These are phyloP conservation scores for Austroboletus festivus DNA, from an alignment of 768 basidiomycete species.

Conservation along the genomic window DNA sequence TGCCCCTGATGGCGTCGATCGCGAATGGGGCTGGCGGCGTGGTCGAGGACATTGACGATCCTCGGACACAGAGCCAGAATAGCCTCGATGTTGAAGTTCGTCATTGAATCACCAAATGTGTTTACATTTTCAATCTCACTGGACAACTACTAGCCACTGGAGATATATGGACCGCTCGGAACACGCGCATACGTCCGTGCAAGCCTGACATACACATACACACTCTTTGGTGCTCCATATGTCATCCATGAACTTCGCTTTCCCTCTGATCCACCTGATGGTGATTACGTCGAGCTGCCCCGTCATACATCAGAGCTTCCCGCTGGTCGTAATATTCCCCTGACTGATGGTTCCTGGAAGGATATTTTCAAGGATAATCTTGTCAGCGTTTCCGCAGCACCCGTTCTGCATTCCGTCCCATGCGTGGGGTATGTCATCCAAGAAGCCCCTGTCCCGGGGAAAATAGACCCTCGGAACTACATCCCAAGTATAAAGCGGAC, in stretches of 20 bases:
- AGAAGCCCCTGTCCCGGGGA: slow-evolving; percentile 73
- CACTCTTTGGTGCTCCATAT: slow-evolving; percentile 61
- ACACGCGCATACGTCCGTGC: slow-evolving; percentile 77
- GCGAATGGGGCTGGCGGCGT: slow-evolving; percentile 74
- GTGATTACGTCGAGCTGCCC: slow-evolving; percentile 48
- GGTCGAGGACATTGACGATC: slow-evolving; percentile 56
- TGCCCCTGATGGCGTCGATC: slow-evolving; percentile 64
- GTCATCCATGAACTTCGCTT: slow-evolving; percentile 81
- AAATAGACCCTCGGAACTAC: slow-evolving; percentile 67
- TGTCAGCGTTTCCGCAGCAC: slow-evolving; percentile 69
- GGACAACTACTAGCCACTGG: slow-evolving; percentile 48
- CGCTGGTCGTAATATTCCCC: slow-evolving; percentile 60
- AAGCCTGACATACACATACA: slow-evolving; percentile 65
- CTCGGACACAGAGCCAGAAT: slow-evolving; percentile 37
- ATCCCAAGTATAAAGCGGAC: slow-evolving; percentile 68
- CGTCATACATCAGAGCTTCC: slow-evolving; percentile 53
- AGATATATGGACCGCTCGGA: slow-evolving; percentile 85
- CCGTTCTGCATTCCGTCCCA: slow-evolving; percentile 76
- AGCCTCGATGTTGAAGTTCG: slow-evolving; percentile 15
- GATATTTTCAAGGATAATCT: slow-evolving; percentile 56
- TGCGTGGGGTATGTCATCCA: slow-evolving; percentile 76
- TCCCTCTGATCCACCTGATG: slow-evolving; percentile 51
- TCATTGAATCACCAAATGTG: no score
- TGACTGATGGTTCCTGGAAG: slow-evolving; percentile 59
- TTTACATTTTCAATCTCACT: slow-evolving; percentile 12